Evolutionary conservation across 257 asterid genomes (phyloP).

Genomic region (Ocimum tenuiflorum): DNA sequence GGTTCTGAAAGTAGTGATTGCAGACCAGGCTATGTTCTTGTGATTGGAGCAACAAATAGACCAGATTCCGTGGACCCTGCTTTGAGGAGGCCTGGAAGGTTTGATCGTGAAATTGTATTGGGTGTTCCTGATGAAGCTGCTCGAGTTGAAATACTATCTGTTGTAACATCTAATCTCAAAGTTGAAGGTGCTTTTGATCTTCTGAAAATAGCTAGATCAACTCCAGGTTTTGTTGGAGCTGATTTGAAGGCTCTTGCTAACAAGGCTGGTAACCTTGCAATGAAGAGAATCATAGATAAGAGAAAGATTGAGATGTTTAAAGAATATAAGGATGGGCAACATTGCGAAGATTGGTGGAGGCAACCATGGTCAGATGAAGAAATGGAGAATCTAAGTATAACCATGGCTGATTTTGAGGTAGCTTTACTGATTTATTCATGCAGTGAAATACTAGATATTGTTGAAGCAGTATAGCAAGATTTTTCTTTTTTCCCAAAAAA

Average conservation of each 20-base stretch:
- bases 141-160: conserved; percentile 60
- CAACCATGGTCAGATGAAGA: conserved; percentile 64
- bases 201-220: conserved; percentile 61
- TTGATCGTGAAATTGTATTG: conserved; percentile 70
- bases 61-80: conserved; percentile 87
- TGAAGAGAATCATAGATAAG: conserved; percentile 61
- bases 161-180: conserved; percentile 50
- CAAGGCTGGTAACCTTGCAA: conserved; percentile 79
- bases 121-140: conserved; percentile 79
- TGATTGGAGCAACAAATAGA: conserved; percentile 85
- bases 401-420: conserved; percentile 90
- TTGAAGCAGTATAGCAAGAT: not conserved
- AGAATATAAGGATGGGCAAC: conserved; percentile 21
- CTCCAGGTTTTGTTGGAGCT: conserved; percentile 93
- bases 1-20: conserved; percentile 29
- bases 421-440: not conserved
- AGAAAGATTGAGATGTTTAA: conserved; percentile 36
- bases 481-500: no score
- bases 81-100: conserved; percentile 89
- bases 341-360: conserved; percentile 60
- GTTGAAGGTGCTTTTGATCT: conserved; percentile 84
- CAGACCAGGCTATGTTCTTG: conserved; percentile 59
- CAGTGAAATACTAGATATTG: not conserved
- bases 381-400: conserved; percentile 46
- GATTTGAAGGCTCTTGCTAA: conserved; percentile 67